Percentiles rank a stretch among this genome's conserved stretches.
These are phyloP conservation scores for Obba rivulosa DNA, from an alignment of 768 basidiomycete species.

Conservation along the genomic window DNA sequence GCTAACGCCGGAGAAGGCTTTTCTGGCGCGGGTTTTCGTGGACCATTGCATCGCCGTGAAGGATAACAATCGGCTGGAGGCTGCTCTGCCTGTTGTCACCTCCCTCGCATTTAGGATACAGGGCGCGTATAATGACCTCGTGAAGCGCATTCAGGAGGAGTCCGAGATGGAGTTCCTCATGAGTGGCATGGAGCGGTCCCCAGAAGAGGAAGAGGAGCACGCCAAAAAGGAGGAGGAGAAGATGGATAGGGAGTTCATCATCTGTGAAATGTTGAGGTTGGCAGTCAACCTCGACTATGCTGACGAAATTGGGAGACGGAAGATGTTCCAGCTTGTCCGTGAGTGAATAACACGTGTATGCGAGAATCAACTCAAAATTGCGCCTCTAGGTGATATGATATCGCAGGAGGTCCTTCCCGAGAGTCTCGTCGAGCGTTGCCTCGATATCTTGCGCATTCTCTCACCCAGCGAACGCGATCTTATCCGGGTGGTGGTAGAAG, in stretches of 20 bases:
- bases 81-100: slow-evolving; percentile 78
- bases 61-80: slow-evolving; percentile 59
- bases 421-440: slow-evolving; percentile 60
- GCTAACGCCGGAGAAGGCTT: slow-evolving; percentile 70
- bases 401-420: slow-evolving; percentile 66
- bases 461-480: slow-evolving; percentile 76
- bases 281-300: slow-evolving; percentile 82
- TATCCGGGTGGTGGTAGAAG: slow-evolving; percentile 84
- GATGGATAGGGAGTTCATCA: slow-evolving; percentile 54
- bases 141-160: slow-evolving; percentile 33
- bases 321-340: slow-evolving; percentile 86
- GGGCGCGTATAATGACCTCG: slow-evolving; percentile 59
- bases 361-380: neutral
- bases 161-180: slow-evolving; percentile 30
- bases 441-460: slow-evolving; percentile 77
- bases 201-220: slow-evolving; percentile 30
- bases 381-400: slow-evolving; percentile 68
- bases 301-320: slow-evolving; percentile 86
- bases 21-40: slow-evolving; percentile 79
- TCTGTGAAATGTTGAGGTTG: slow-evolving; percentile 77
- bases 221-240: slow-evolving; percentile 42
- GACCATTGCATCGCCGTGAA: slow-evolving; percentile 65
- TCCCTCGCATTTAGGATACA: slow-evolving; percentile 74
- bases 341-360: slow-evolving; percentile 27
- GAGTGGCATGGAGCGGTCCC: slow-evolving; percentile 20